phyloP scores from a whole-genome alignment of 2,329 filamentous ascomycete genomes.

The Clarireedia homoeocarpa region DNA sequence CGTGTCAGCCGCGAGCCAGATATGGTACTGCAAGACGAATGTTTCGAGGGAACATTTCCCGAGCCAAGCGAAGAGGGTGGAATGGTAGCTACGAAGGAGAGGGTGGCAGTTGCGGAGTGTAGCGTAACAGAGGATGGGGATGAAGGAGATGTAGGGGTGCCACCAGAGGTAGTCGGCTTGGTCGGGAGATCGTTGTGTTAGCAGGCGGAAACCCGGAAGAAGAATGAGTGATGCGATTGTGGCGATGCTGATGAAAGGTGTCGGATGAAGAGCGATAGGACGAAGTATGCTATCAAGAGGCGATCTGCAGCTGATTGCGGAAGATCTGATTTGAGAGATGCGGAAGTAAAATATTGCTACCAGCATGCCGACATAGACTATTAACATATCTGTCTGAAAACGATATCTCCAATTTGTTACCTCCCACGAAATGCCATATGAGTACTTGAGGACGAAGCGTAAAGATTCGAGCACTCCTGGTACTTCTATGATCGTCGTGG shows the following conservation, averaged over 20 bases:
- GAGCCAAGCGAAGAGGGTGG: slow-evolving; percentile 43
- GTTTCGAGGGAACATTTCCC: slow-evolving; percentile 51
- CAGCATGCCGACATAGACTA: slow-evolving; percentile 49
- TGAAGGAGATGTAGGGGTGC: slow-evolving; percentile 45
- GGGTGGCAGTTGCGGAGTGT: slow-evolving; percentile 42
- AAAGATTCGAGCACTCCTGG: slow-evolving; percentile 37
- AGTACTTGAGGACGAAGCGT: slow-evolving; percentile 31
- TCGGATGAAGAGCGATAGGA: slow-evolving; percentile 9
- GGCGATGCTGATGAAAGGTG: slow-evolving; percentile 11
- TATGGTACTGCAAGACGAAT: slow-evolving; percentile 52
- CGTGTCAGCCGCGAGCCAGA: slow-evolving; percentile 53
- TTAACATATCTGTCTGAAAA: slow-evolving; percentile 44
- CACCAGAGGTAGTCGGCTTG: slow-evolving; percentile 40
- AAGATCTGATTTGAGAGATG: slow-evolving; percentile 21
- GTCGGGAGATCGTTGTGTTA: slow-evolving; percentile 22
- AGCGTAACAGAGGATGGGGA: slow-evolving; percentile 46
- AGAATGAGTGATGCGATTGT: slow-evolving; percentile 17
- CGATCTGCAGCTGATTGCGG: slow-evolving; percentile 19
- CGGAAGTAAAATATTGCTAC: slow-evolving; percentile 36
- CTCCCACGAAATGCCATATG: slow-evolving; percentile 42
- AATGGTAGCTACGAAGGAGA: slow-evolving; percentile 36
- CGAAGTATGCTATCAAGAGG: slow-evolving; percentile 16
- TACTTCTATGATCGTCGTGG: slow-evolving; percentile 30
- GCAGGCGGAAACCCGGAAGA: slow-evolving; percentile 17
- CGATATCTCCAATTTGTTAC: slow-evolving; percentile 42